Base-by-base conservation (phyloP, 2,329 filamentous ascomycete genomes). In the Lachnellula hyalina region DNA sequence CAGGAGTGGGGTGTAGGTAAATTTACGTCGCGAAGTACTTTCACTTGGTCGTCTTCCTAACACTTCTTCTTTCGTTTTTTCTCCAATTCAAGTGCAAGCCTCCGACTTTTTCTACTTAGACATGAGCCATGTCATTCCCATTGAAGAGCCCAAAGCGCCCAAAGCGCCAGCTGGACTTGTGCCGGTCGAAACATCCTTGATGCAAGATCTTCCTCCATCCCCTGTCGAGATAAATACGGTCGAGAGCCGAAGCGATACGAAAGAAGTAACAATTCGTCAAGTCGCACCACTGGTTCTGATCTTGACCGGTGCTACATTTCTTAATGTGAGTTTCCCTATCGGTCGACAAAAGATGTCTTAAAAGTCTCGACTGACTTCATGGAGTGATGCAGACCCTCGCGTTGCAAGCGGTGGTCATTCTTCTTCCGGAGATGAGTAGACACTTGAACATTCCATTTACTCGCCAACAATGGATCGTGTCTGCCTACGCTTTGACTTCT, bases 331-430 rank as follows among this genome's bases (percentile, higher is more conserved):
- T 54, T 19, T 40, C 38, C 15, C 15, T 19, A 1, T 41, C 5
- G 0, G 8, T 32, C 28, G 9, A 12, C 28, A 32, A 1, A 14
- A 41, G 38, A 41, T 19, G 15, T 7, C 17, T 7, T 17, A 15
- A n/a, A n/a, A n/a, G n/a, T 41, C 38, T 41, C 15, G 28, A 32
- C 28, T 32, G 28, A 32, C 9, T 32, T 32, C 28, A 41, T 19
- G 15, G 38, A 41, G 15, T 41, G 17, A n/a, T n/a, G 38, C 38
- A 80, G 81, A 83, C 77, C 2, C 72, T 85, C 47, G 80, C 79
- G 2, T 74, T 77, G 3, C 82, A 85, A 65, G 74, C 79, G 2
- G 77, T 82, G 4, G 80, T 86, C 55, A 85, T 86, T 57, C 79
- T 85, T 49, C 71, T 67, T 2, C 64, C 65, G 1, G 25, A 49